Percentiles rank a stretch among this genome's conserved stretches.
These are phyloP conservation scores for Dryas integrifolia DNA, from an alignment of 331 rosid species.

Conservation along the genomic window DNA sequence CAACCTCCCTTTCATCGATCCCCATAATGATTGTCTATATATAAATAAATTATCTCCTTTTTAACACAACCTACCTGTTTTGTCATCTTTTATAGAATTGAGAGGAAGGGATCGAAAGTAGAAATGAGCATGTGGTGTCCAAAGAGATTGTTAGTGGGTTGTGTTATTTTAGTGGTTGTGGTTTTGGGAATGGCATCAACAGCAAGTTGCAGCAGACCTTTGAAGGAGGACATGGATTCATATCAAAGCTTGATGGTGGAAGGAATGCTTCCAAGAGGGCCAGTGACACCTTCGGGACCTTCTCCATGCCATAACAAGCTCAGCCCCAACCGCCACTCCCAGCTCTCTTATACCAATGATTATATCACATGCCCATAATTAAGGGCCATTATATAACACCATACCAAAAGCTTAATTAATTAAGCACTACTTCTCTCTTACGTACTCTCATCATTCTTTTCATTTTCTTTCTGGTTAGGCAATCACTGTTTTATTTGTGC, in stretches of 20 bases:
- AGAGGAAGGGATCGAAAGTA: not conserved
- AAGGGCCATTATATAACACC: not conserved
- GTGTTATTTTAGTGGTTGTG: constrained; percentile 18
- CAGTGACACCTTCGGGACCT: constrained; percentile 75
- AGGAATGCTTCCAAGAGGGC: constrained; percentile 52
- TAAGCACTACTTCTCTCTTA: not conserved
- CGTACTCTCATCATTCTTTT: not conserved
- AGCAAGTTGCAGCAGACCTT: constrained; percentile 39
- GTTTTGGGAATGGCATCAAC: constrained; percentile 32
- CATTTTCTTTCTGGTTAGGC: not conserved
- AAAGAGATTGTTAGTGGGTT: constrained; percentile 3
- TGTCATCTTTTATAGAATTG: not conserved
- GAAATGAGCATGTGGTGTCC: not conserved
- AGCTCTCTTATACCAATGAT: constrained; percentile 29
- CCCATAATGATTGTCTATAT: not conserved
- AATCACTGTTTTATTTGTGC: not conserved
- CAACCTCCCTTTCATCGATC: not conserved
- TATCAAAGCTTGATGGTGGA: constrained; percentile 30
- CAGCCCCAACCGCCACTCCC: constrained; percentile 35
- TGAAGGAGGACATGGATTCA: constrained; percentile 5
- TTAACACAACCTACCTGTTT: not conserved
- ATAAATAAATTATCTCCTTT: not conserved
- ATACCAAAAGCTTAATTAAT: too few species aligned
- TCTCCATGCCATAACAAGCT: constrained; percentile 60
- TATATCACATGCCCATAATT: constrained; percentile 48